Evolutionary conservation across 2,329 filamentous ascomycete genomes (phyloP).

Genomic region (Hypoxylon sp.): DNA sequence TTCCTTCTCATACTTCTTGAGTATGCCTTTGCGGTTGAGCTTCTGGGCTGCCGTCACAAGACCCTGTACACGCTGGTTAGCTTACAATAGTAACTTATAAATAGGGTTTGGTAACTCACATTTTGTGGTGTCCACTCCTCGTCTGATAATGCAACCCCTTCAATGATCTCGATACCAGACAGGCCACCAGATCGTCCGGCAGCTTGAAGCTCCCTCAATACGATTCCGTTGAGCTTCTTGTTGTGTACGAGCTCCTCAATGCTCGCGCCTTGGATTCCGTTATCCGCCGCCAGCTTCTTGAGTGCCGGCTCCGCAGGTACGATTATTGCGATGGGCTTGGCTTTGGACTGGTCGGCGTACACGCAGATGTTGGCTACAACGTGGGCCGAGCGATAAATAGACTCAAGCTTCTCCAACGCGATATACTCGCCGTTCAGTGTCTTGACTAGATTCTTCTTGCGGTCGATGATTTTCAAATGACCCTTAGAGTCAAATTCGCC

Average conservation of each 20-base stretch:
- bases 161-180: conserved; percentile 75
- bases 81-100: neutral
- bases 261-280: conserved; percentile 65
- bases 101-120: conserved; percentile 59
- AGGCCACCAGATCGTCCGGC: conserved; percentile 72
- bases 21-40: conserved; percentile 75
- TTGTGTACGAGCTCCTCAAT: conserved; percentile 76
- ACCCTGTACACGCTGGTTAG: conserved; percentile 59
- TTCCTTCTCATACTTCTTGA: conserved; percentile 70
- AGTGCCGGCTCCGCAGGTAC: conserved; percentile 67
- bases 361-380: conserved; percentile 69
- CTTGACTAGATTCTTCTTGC: conserved; percentile 92
- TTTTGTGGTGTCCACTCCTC: conserved; percentile 83
- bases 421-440: conserved; percentile 86
- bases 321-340: conserved; percentile 67
- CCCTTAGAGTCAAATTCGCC: conserved; percentile 80
- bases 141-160: conserved; percentile 76
- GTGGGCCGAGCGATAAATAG: conserved; percentile 62
- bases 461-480: conserved; percentile 81
- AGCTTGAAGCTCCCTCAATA: conserved; percentile 74
- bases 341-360: conserved; percentile 63
- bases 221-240: conserved; percentile 71
- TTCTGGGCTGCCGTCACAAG: conserved; percentile 78
- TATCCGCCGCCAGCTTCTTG: conserved; percentile 61
- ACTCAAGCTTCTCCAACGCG: conserved; percentile 78